phyloP scores from a whole-genome alignment of 2,329 filamentous ascomycete genomes.

The Fusarium sp. region DNA sequence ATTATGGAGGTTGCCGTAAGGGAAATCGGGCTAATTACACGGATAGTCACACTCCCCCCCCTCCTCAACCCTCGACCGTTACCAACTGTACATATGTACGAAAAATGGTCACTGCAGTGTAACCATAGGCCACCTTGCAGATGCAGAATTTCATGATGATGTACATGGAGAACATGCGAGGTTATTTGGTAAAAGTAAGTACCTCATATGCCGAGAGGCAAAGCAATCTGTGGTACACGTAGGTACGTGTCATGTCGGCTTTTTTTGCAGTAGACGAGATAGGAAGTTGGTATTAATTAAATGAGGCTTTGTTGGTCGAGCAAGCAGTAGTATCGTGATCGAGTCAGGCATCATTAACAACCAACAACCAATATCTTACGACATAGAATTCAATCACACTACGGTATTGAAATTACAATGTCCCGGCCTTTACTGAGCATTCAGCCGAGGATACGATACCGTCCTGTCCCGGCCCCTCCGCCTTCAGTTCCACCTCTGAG shows the following conservation, averaged over 20 bases:
- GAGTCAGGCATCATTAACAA: not conserved
- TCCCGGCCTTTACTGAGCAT: not conserved
- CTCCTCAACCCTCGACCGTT: not conserved
- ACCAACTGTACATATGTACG: not conserved
- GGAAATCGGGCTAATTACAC: not conserved
- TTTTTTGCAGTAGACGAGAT: not conserved
- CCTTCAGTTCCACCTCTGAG: not conserved
- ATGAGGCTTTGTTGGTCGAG: not conserved
- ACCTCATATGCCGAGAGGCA: constrained; percentile 1
- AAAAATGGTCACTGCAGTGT: constrained; percentile 27
- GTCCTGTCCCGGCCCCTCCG: not conserved
- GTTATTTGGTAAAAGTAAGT: not conserved
- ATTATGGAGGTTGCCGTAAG: not conserved
- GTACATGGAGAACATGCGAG: constrained; percentile 11
- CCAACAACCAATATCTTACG: not conserved
- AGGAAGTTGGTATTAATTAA: not conserved
- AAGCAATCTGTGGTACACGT: not conserved
- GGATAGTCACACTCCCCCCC: constrained; percentile 15
- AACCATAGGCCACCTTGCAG: constrained; percentile 21
- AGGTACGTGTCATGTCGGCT: not conserved
- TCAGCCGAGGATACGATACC: not conserved
- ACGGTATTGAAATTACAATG: not conserved
- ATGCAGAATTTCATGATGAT: constrained; percentile 19
- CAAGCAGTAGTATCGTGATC: not conserved
- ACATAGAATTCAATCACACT: not conserved